These are phyloP conservation scores for Candida alai DNA, from an alignment of 805 yeast genomes.

Conservation along the genomic window DNA sequence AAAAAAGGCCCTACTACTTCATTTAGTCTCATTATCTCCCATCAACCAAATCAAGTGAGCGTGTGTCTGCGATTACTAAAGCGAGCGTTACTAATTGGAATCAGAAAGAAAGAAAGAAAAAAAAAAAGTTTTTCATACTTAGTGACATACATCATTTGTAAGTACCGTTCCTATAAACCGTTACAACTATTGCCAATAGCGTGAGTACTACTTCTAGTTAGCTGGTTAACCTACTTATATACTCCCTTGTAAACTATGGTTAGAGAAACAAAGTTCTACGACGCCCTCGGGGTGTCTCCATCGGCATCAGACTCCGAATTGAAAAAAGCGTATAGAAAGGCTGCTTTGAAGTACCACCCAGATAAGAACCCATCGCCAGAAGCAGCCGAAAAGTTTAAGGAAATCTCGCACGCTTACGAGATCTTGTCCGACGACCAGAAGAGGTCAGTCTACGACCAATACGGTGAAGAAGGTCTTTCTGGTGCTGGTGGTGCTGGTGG, in stretches of 20 bases:
- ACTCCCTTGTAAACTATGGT: conserved; percentile 46
- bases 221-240: not conserved
- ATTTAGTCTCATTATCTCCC: no score
- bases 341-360: conserved; percentile 79
- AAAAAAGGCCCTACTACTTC: no score
- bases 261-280: conserved; percentile 76
- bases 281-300: conserved; percentile 66
- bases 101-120: not conserved
- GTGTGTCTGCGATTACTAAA: no score
- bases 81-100: not conserved
- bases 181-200: no score
- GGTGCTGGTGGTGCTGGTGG: conserved; percentile 66
- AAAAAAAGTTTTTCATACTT: conserved; percentile 2
- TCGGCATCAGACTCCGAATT: conserved; percentile 67
- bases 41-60: no score
- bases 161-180: no score
- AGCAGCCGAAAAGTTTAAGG: conserved; percentile 94
- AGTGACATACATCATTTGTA: no score
- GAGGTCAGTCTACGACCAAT: conserved; percentile 83
- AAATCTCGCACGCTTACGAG: conserved; percentile 83
- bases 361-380: conserved; percentile 82
- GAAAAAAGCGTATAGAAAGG: conserved; percentile 78
- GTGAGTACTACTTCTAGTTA: no score
- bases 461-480: conserved; percentile 87
- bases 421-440: conserved; percentile 82